These are phyloP conservation scores for Heterobasidion parviporum DNA, from an alignment of 1,284 basidiomycete genomes.

Conservation along the genomic window DNA sequence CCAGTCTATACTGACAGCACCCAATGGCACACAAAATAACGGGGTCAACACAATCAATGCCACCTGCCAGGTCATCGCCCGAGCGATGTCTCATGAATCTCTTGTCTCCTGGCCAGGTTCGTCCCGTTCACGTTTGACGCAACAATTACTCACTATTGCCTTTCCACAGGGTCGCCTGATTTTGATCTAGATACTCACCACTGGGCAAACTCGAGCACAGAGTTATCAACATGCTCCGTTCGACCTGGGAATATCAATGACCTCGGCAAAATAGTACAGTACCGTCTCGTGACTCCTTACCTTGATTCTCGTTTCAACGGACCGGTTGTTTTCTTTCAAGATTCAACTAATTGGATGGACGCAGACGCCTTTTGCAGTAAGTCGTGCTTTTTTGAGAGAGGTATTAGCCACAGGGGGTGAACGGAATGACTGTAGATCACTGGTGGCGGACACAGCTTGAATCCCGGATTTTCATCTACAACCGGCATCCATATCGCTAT, in stretches of 20 bases:
- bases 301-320: background rate
- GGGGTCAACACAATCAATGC: background rate
- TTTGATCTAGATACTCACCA: slow-evolving; percentile 17
- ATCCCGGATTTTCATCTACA: slow-evolving; percentile 46
- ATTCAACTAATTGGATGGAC: slow-evolving; percentile 35
- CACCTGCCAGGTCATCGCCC: background rate
- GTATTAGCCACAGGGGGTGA: background rate
- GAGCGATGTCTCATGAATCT: background rate
- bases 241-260: slow-evolving; percentile 6
- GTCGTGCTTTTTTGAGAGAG: slow-evolving; percentile 2
- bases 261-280: slow-evolving; percentile 1
- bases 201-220: slow-evolving; percentile 20
- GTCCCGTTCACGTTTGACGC: background rate
- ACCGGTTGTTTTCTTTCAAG: slow-evolving; percentile 12
- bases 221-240: slow-evolving; percentile 13
- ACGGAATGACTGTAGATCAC: slow-evolving; percentile 31
- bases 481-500: slow-evolving; percentile 48
- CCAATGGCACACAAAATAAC: background rate
- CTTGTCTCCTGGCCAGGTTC: background rate
- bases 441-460: slow-evolving; percentile 43
- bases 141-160: background rate
- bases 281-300: background rate
- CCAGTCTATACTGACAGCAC: background rate
- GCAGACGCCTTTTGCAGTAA: slow-evolving; percentile 30
- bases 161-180: background rate